These are phyloP conservation scores for Sistotremastrum suecicum DNA, from an alignment of 768 basidiomycete genomes.

Conservation along the genomic window DNA sequence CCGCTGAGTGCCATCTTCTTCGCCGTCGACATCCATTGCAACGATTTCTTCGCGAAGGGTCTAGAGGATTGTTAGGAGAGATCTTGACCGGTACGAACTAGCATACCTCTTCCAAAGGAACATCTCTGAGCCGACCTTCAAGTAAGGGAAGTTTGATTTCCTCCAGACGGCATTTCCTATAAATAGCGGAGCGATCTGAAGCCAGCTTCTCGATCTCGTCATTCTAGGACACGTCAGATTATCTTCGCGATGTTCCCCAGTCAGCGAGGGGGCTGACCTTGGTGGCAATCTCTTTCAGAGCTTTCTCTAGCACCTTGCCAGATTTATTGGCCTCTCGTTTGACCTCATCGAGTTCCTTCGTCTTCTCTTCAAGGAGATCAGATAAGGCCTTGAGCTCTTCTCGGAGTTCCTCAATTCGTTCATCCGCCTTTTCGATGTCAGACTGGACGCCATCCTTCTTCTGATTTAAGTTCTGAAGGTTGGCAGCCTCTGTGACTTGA, in stretches of 20 bases:
- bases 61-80: slow-evolving; percentile 21
- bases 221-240: slow-evolving; percentile 29
- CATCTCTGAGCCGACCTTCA: slow-evolving; percentile 64
- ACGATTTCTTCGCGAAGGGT: slow-evolving; percentile 64
- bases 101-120: slow-evolving; percentile 89
- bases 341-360: slow-evolving; percentile 56
- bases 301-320: slow-evolving; percentile 68
- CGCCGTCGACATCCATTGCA: slow-evolving; percentile 86
- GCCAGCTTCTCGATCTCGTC: slow-evolving; percentile 86
- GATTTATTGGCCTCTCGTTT: slow-evolving; percentile 60
- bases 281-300: slow-evolving; percentile 76
- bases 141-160: slow-evolving; percentile 74
- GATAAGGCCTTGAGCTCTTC: slow-evolving; percentile 48
- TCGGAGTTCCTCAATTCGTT: slow-evolving; percentile 38
- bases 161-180: slow-evolving; percentile 87
- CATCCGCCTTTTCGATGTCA: slow-evolving; percentile 47
- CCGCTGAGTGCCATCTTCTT: slow-evolving; percentile 67
- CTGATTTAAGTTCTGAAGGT: slow-evolving; percentile 37
- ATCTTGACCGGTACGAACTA: background rate
- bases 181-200: slow-evolving; percentile 73
- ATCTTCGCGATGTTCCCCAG: background rate
- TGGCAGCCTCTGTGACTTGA: slow-evolving; percentile 36
- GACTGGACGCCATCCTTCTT: slow-evolving; percentile 38
- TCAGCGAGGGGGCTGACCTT: slow-evolving; percentile 37
- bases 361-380: slow-evolving; percentile 58